phyloP scores from a whole-genome alignment of 306 rosid species.

The Cajanus cajan region DNA sequence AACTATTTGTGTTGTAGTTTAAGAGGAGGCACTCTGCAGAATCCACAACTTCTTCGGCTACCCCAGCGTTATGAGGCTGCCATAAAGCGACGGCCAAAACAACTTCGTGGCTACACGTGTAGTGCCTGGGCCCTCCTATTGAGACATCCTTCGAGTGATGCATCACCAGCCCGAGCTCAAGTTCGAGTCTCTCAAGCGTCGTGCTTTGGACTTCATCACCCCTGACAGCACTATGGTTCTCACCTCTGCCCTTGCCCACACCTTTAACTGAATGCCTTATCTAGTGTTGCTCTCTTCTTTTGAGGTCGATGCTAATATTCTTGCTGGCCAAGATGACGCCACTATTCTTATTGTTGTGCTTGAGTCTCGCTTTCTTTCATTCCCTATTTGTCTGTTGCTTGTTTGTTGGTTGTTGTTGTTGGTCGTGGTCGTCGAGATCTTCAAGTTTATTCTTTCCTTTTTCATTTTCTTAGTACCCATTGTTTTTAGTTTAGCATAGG shows the following conservation, averaged over 20 bases:
- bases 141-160: conserved; percentile 91
- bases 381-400: too few species aligned
- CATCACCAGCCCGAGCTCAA: conserved; percentile 97
- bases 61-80: too few species aligned
- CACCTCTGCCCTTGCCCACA: conserved; percentile 51
- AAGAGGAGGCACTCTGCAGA: conserved; percentile 98
- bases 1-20: too few species aligned
- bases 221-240: conserved; percentile 35
- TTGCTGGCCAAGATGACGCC: conserved; percentile 49
- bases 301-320: conserved; percentile 34
- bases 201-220: too few species aligned
- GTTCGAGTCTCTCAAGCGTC: too few species aligned
- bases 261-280: conserved; percentile 81
- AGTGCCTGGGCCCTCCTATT: conserved; percentile 71
- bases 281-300: conserved; percentile 39
- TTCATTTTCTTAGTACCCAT: too few species aligned
- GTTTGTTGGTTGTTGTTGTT: too few species aligned
- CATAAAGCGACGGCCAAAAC: conserved; percentile 85
- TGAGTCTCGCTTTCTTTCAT: background rate
- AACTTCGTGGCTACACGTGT: conserved; percentile 88
- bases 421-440: too few species aligned
- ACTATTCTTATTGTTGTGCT: too few species aligned
- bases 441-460: too few species aligned
- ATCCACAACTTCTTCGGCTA: too few species aligned
- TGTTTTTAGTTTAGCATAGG: too few species aligned